These are phyloP conservation scores for Fonsecaea pugnacius DNA, from an alignment of 2,329 filamentous ascomycete species.

Conservation along the genomic window DNA sequence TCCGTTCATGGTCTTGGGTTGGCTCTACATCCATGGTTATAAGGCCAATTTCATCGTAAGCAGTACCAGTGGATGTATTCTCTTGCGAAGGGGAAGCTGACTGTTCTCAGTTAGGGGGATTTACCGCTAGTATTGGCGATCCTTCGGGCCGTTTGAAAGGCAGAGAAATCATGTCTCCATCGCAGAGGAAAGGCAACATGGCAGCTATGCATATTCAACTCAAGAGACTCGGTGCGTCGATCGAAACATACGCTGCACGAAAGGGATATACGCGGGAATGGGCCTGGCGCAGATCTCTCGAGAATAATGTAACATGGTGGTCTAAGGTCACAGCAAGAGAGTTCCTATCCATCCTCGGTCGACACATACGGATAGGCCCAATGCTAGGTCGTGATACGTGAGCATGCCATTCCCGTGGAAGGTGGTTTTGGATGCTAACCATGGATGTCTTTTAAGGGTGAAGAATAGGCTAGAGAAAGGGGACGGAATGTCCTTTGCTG, in stretches of 20 bases:
- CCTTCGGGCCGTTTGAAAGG: constrained; percentile 51
- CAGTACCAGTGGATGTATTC: constrained; percentile 9
- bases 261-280: constrained; percentile 68
- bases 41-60: constrained; percentile 52
- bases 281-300: constrained; percentile 68
- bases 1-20: constrained; percentile 56
- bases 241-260: constrained; percentile 66
- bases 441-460: constrained; percentile 54
- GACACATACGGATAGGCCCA: constrained; percentile 74
- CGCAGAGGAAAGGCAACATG: constrained; percentile 52
- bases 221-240: constrained; percentile 72
- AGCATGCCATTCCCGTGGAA: constrained; percentile 48
- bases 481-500: constrained; percentile 90
- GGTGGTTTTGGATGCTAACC: background rate
- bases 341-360: constrained; percentile 74
- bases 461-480: constrained; percentile 82
- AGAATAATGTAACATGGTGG: constrained; percentile 87
- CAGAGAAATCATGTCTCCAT: constrained; percentile 45
- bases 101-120: constrained; percentile 50
- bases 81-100: background rate
- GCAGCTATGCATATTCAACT: constrained; percentile 55
- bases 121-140: constrained; percentile 53
- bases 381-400: constrained; percentile 89
- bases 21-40: constrained; percentile 55
- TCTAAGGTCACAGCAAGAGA: constrained; percentile 72